Evolutionary conservation across 768 basidiomycete genomes (phyloP).

Genomic region (Russula emetica): DNA sequence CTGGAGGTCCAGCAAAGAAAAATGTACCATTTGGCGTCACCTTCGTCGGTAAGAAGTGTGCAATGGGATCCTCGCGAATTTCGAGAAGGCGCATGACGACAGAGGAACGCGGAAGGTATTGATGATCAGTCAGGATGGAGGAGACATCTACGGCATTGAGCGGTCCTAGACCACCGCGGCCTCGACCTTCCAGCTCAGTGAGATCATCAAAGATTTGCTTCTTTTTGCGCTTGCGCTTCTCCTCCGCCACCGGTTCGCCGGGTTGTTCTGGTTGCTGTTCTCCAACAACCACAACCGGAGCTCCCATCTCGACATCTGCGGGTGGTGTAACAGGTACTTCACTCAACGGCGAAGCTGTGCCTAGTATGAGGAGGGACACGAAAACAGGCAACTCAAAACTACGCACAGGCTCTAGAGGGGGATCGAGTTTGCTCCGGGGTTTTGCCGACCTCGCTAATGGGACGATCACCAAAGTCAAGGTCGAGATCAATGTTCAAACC

Average conservation of each 20-base stretch:
- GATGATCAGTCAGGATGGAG: slow-evolving; percentile 72
- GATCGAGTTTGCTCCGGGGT: slow-evolving; percentile 62
- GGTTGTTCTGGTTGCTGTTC: slow-evolving; percentile 38
- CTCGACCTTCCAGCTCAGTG: slow-evolving; percentile 74
- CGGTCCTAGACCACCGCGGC: slow-evolving; percentile 47
- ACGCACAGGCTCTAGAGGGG: slow-evolving; percentile 57
- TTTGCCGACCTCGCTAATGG: slow-evolving; percentile 44
- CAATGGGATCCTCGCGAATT: slow-evolving; percentile 77
- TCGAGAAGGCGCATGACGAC: slow-evolving; percentile 82
- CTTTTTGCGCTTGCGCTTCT: slow-evolving; percentile 58
- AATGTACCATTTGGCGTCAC: slow-evolving; percentile 66
- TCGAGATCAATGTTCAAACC: slow-evolving; percentile 59
- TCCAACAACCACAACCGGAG: slow-evolving; percentile 48
- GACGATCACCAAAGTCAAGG: slow-evolving; percentile 62
- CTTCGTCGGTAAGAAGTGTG: slow-evolving; percentile 82
- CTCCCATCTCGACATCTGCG: slow-evolving; percentile 49
- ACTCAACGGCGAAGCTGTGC: slow-evolving; percentile 67
- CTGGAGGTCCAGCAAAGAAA: slow-evolving; percentile 82
- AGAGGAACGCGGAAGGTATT: slow-evolving; percentile 80
- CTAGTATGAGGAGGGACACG: slow-evolving; percentile 16
- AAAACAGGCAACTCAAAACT: not conserved
- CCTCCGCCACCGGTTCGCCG: slow-evolving; percentile 32
- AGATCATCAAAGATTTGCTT: slow-evolving; percentile 89
- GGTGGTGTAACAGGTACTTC: slow-evolving; percentile 77
- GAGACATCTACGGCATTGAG: slow-evolving; percentile 56